phyloP scores from a whole-genome alignment of 2,329 filamentous ascomycete genomes.

The Pseudocercospora macadamiae region DNA sequence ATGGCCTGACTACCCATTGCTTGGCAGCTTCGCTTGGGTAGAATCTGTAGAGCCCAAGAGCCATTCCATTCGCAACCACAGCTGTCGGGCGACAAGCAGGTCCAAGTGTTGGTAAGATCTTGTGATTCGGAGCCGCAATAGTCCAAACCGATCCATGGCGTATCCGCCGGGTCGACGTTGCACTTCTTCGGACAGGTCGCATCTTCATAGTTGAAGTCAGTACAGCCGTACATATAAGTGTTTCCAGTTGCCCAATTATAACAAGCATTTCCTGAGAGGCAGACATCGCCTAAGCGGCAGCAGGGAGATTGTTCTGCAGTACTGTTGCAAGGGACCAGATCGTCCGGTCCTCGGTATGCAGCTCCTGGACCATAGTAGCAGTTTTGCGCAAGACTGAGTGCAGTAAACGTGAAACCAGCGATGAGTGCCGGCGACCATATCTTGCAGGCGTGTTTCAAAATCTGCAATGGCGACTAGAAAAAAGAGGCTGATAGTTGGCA shows the following conservation, averaged over 20 bases:
- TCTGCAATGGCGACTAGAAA: neutral
- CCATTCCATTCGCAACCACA: neutral
- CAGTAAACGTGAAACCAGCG: neutral
- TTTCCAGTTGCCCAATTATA: neutral
- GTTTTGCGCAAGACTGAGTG: neutral
- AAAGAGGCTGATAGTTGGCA: neutral
- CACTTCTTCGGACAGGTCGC: neutral
- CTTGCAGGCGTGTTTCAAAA: neutral
- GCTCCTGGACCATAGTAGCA: neutral
- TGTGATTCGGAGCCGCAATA: neutral
- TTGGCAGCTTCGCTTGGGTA: neutral
- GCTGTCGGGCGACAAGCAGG: neutral
- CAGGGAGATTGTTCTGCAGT: neutral
- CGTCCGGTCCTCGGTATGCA: neutral
- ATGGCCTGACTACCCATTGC: neutral
- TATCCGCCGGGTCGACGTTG: neutral
- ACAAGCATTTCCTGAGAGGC: neutral
- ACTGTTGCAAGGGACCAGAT: neutral
- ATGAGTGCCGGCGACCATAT: neutral
- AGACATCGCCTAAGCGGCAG: neutral
- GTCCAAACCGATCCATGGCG: neutral
- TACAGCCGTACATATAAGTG: neutral
- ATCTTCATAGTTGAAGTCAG: neutral
- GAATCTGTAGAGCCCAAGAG: neutral
- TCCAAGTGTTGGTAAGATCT: neutral